A percentile compares a stretch with the other conserved stretches of the same genome.
phyloP scores from a whole-genome alignment of 1,139 yeast species.

The Suhomyces guaymorum region DNA sequence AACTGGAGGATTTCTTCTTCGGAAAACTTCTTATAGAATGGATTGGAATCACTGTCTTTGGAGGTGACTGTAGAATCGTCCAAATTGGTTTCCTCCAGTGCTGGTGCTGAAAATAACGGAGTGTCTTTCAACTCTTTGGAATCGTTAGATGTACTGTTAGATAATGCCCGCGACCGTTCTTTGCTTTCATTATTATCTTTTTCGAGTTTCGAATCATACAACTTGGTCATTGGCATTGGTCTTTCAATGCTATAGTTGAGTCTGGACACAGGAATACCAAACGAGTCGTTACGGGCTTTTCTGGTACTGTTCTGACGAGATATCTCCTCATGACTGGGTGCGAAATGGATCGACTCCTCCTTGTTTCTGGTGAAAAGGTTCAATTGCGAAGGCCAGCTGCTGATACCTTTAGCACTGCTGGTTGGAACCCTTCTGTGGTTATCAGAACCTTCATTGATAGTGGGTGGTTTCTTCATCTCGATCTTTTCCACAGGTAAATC shows the following conservation, averaged over 20 bases:
- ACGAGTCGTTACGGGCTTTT: constrained; percentile 31
- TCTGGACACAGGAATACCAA: constrained; percentile 27
- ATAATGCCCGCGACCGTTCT: constrained; percentile 4
- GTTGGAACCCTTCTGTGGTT: constrained; percentile 7
- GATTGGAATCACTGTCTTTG: neutral
- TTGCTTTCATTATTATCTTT: constrained; percentile 5
- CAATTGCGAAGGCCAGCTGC: constrained; percentile 57
- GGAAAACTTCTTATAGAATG: constrained; percentile 15
- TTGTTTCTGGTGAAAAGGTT: constrained; percentile 46
- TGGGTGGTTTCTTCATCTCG: neutral
- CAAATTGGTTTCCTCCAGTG: no score
- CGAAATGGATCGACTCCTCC: constrained; percentile 34
- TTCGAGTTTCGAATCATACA: constrained; percentile 12
- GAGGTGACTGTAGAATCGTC: neutral
- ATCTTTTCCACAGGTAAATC: constrained; percentile 2
- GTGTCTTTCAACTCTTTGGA: no score
- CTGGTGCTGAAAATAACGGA: no score
- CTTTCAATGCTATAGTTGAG: constrained; percentile 14
- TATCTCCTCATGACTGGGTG: constrained; percentile 33
- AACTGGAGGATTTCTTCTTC: constrained; percentile 44
- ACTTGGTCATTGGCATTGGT: constrained; percentile 14
- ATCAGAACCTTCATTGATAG: neutral
- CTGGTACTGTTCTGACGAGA: constrained; percentile 41
- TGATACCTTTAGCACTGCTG: constrained; percentile 2
- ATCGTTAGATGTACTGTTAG: no score